phyloP scores from a whole-genome alignment of 495 filamentous ascomycete species.

The Hyaloscypha variabilis region DNA sequence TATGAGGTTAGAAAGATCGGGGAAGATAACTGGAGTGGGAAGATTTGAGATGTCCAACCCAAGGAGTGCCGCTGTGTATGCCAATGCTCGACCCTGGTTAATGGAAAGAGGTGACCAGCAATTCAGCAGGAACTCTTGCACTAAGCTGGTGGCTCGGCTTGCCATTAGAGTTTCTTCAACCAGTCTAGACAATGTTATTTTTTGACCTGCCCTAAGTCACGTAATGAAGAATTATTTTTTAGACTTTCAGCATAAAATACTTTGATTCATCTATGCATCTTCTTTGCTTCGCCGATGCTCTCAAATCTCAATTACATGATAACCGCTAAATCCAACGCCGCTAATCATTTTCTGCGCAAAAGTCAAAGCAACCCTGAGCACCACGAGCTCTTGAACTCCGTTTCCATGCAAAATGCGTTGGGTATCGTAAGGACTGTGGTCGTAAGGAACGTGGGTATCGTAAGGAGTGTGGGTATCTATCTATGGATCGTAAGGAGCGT shows the following conservation, averaged over 20 bases:
- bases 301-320: constrained; percentile 8
- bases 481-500: constrained; percentile 32
- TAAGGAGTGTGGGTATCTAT: constrained; percentile 19
- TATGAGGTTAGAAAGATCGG: no score
- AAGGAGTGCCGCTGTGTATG: no score
- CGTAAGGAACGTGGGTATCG: constrained; percentile 29
- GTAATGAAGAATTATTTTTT: background rate
- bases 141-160: no score
- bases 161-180: background rate
- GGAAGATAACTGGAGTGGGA: no score
- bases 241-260: background rate
- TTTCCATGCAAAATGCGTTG: constrained; percentile 30
- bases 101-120: background rate
- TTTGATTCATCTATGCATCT: constrained; percentile 8
- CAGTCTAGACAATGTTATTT: background rate
- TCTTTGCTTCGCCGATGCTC: constrained; percentile 1
- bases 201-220: background rate
- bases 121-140: background rate
- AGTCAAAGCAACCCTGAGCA: constrained; percentile 15
- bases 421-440: constrained; percentile 30
- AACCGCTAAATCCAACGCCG: constrained; percentile 16
- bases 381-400: constrained; percentile 24
- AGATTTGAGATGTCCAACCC: no score
- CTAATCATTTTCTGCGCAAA: constrained; percentile 14
- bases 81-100: background rate